phyloP scores from a whole-genome alignment of 1,139 yeast species.

The Magnusiomyces magnusii region DNA sequence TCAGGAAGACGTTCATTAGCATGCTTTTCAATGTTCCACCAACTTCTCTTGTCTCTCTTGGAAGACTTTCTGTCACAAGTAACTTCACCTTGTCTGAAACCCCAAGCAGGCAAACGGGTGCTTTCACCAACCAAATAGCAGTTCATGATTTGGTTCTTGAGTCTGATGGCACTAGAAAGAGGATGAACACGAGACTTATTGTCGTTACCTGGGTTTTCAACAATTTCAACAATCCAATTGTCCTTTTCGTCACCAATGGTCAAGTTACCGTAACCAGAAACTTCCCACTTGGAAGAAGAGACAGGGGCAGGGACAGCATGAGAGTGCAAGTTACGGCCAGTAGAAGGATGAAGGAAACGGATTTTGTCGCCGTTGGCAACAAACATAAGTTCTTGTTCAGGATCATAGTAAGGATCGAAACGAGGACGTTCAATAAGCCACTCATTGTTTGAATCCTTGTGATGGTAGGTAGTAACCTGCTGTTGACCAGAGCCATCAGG shows the following conservation, averaged over 20 bases:
- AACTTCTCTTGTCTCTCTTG: constrained; percentile 82
- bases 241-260: constrained; percentile 87
- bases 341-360: constrained; percentile 69
- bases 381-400: constrained; percentile 48
- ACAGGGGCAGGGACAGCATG: constrained; percentile 80
- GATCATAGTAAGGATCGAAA: constrained; percentile 45
- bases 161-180: constrained; percentile 75
- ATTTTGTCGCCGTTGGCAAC: constrained; percentile 67
- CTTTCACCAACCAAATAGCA: constrained; percentile 90
- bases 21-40: constrained; percentile 97
- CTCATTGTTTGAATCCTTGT: constrained; percentile 84
- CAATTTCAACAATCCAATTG: constrained; percentile 87
- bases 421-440: constrained; percentile 82
- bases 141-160: constrained; percentile 55
- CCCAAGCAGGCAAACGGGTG: constrained; percentile 85
- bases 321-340: constrained; percentile 88
- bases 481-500: constrained; percentile 97
- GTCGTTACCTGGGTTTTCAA: constrained; percentile 67
- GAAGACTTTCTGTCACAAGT: constrained; percentile 73
- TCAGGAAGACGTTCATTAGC: constrained; percentile 65
- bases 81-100: constrained; percentile 96
- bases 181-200: constrained; percentile 61
- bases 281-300: constrained; percentile 66
- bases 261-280: constrained; percentile 85
- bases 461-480: constrained; percentile 91